Evolutionary conservation across 345 rosid genomes (phyloP).

Genomic region (Rhizophora mangle): DNA sequence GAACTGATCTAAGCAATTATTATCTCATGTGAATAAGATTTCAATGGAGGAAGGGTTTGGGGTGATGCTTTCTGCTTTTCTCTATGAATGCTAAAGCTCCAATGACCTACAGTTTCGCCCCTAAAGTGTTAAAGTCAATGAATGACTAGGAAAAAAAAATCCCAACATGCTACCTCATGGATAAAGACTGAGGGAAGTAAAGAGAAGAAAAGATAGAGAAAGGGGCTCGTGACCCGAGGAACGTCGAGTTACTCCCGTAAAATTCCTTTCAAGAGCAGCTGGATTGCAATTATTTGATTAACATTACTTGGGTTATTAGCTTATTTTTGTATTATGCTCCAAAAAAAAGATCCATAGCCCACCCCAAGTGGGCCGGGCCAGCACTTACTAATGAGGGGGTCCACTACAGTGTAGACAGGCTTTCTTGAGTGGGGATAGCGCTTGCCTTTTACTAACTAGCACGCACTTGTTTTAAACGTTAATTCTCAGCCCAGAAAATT

Average conservation of each 20-base stretch:
- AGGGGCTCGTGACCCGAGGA: constrained; percentile 39
- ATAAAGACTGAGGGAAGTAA: constrained; percentile 17
- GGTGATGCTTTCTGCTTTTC: constrained; percentile 24
- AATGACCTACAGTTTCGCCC: constrained; percentile 39
- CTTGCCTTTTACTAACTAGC: too few relatives aligned
- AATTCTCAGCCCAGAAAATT: too few relatives aligned
- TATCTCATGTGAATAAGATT: constrained; percentile 14
- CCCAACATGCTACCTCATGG: constrained; percentile 32
- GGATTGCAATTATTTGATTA: constrained; percentile 12
- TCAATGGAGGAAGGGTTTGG: constrained; percentile 26
- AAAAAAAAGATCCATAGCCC: too few relatives aligned
- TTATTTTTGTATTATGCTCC: too few relatives aligned
- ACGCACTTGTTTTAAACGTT: too few relatives aligned
- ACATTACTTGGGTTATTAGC: not conserved
- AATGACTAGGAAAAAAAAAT: constrained; percentile 28
- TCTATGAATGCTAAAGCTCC: constrained; percentile 25
- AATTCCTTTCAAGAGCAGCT: not conserved
- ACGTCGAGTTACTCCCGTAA: constrained; percentile 9
- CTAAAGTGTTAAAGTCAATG: constrained; percentile 43
- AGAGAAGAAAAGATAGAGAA: constrained; percentile 1
- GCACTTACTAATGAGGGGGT: too few relatives aligned
- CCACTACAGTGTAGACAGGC: too few relatives aligned
- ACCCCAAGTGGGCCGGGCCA: too few relatives aligned
- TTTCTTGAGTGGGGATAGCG: too few relatives aligned
- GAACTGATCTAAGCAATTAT: constrained; percentile 25